Percentiles rank a stretch among this genome's conserved stretches.
These are phyloP conservation scores for Pythium brassicae DNA, from an alignment of 352 stramenopile species.

Conservation along the genomic window DNA sequence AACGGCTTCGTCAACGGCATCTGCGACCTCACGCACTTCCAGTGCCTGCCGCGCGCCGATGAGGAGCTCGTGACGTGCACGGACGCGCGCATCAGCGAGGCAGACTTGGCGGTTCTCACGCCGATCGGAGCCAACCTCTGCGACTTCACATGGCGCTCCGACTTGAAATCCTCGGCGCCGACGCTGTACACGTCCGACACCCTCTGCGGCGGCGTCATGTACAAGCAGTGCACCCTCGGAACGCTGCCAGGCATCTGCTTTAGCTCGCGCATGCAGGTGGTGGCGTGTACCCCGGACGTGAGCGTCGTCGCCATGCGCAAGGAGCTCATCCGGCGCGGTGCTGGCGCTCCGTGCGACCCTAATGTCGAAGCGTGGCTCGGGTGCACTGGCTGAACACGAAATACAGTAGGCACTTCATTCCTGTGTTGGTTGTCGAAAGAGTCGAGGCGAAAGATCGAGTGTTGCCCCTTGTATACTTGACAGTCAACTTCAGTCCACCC, in stretches of 20 bases:
- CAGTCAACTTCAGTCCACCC: too few relatives aligned
- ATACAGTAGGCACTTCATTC: too few relatives aligned
- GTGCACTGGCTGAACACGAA: too few relatives aligned
- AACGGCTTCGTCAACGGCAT: constrained; percentile 1
- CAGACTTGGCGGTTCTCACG: constrained; percentile 14
- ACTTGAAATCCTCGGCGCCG: constrained; percentile 1
- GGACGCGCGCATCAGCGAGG: constrained; percentile 11
- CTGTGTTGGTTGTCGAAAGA: too few relatives aligned
- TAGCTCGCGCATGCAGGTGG: constrained; percentile 37
- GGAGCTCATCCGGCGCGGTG: constrained; percentile 22
- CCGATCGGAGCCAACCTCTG: neutral
- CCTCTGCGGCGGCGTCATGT: constrained; percentile 24
- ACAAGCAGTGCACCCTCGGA: constrained; percentile 22
- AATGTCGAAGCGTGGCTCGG: constrained; percentile 22
- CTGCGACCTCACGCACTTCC: constrained; percentile 2
- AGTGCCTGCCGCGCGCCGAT: neutral
- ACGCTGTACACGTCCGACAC: constrained; percentile 21
- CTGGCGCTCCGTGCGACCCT: constrained; percentile 22
- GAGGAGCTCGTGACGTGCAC: neutral
- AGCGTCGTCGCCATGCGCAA: constrained; percentile 30
- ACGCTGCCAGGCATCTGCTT: constrained; percentile 29
- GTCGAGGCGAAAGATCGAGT: too few relatives aligned
- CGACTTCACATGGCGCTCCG: neutral
- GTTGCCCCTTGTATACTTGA: too few relatives aligned
- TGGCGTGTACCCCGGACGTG: constrained; percentile 33